Base-by-base conservation (phyloP, 345 rosid species). In the Lagerstroemia speciosa region DNA sequence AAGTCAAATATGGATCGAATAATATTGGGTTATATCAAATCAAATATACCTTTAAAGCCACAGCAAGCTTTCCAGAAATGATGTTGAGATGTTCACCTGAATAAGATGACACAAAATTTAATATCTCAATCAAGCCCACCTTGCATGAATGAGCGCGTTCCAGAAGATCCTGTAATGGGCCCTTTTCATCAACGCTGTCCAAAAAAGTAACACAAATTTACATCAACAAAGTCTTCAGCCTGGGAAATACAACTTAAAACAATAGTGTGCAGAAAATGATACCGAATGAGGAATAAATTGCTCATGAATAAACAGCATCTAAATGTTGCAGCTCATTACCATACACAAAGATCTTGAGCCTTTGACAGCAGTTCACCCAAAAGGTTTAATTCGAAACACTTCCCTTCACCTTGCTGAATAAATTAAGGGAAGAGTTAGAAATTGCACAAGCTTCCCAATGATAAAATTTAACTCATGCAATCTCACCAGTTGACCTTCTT, bases 101-200 rank as follows among this genome's bases (percentile, higher is more conserved):
- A 73, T 73, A 78, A 61, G 79, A 75, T 36, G 63, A 70, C 34
- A 80, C 81, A 74, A 81, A 81, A 67, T 80, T 74, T 71, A 81
- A 41, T 31, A 78, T 75, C 62, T 83, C 80, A 71, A 71, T 78
- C 82, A 85, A 80, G 70, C 73, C 69, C 37, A 50, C 69, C 75
- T 74, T 80, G 70, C 78, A 82, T 69, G 76, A 74, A 74, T 53
- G 67, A 74, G 85, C 85, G 71, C 77, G 69, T 70, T 79, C 81
- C 55, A 86, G 84, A 68, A 87, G 70, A 46, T 76, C 62, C 69
- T 71, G 78, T 71, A 89, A 70, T n/a, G 68, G 22, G 45, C 71
- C 79, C 61, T 65, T 78, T 77, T 85, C 96, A 73, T 82, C 83
- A 73, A 89, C 64, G 82, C 96, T 86, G 85, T 38, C 67, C 41